Percentiles rank a stretch among this genome's conserved stretches.
Evolutionary conservation across 352 stramenopile genomes (phyloP).

Genomic region (Phytophthora syringae): DNA sequence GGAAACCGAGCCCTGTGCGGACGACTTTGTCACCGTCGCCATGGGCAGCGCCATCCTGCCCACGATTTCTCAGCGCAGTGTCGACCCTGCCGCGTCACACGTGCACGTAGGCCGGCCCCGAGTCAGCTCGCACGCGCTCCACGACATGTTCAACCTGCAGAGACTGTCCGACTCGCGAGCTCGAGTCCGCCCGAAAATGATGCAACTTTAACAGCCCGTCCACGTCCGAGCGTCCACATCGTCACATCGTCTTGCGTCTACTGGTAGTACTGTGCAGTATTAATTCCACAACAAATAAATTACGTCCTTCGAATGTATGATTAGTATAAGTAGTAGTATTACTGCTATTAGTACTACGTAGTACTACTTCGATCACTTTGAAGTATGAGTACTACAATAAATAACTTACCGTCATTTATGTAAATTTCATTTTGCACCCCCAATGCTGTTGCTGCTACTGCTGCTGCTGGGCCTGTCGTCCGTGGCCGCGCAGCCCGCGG

Average conservation of each 20-base stretch:
- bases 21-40: constrained; percentile 20
- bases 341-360: too few relatives aligned
- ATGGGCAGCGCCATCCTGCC: constrained; percentile 14
- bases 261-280: too few relatives aligned
- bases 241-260: too few relatives aligned
- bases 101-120: not conserved
- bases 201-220: constrained; percentile 18
- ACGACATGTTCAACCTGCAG: constrained; percentile 37
- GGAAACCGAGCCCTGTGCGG: constrained; percentile 4
- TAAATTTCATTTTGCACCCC: not conserved
- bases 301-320: too few relatives aligned
- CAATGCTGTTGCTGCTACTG: constrained; percentile 2
- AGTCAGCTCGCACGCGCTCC: constrained; percentile 27
- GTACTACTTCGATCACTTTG: too few relatives aligned
- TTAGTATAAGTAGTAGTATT: too few relatives aligned
- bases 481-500: constrained; percentile 4
- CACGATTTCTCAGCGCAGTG: constrained; percentile 1
- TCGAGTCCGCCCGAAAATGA: not conserved
- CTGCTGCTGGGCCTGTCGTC: constrained; percentile 17
- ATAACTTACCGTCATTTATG: too few relatives aligned
- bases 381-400: too few relatives aligned
- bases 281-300: too few relatives aligned
- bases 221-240: constrained; percentile 2
- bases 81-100: not conserved
- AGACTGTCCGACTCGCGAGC: constrained; percentile 17